Evolutionary conservation across 2,329 filamentous ascomycete genomes (phyloP).

Genomic region (Fusarium nematophilum): DNA sequence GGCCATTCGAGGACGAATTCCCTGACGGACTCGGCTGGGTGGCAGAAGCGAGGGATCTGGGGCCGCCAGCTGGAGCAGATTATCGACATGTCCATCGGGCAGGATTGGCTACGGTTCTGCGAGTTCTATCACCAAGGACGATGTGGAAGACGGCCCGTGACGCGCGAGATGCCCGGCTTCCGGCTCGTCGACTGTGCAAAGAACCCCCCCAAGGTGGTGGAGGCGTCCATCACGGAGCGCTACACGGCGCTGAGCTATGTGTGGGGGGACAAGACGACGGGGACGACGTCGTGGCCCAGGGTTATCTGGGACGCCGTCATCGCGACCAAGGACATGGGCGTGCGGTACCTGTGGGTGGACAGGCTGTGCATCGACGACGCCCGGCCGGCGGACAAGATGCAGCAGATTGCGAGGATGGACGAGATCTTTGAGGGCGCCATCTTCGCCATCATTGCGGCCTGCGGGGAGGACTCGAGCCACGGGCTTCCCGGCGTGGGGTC

Average conservation of each 20-base stretch:
- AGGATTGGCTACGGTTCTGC: slow-evolving; percentile 51
- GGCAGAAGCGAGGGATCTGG: slow-evolving; percentile 50
- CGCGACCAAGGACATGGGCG: slow-evolving; percentile 47
- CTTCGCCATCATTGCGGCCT: slow-evolving; percentile 54
- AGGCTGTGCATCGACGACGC: slow-evolving; percentile 48
- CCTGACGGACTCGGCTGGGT: slow-evolving; percentile 34
- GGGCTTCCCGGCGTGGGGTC: slow-evolving; percentile 51
- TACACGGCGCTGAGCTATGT: slow-evolving; percentile 53
- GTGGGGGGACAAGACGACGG: slow-evolving; percentile 43
- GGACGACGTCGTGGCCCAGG: slow-evolving; percentile 47
- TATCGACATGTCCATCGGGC: slow-evolving; percentile 46
- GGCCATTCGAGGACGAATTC: slow-evolving; percentile 35
- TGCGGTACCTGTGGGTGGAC: slow-evolving; percentile 54
- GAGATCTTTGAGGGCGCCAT: slow-evolving; percentile 50
- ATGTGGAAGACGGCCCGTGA: slow-evolving; percentile 44
- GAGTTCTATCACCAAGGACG: slow-evolving; percentile 48
- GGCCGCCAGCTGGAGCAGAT: slow-evolving; percentile 46
- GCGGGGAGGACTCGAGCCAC: slow-evolving; percentile 47
- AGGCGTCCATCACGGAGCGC: slow-evolving; percentile 42
- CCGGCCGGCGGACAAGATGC: slow-evolving; percentile 38
- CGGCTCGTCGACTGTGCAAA: slow-evolving; percentile 49
- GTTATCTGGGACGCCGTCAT: slow-evolving; percentile 48
- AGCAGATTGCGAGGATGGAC: slow-evolving; percentile 52
- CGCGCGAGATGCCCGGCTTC: slow-evolving; percentile 45
- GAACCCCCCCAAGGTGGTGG: slow-evolving; percentile 46